phyloP scores from a whole-genome alignment of 768 basidiomycete species.

The Mycena belliarum region DNA sequence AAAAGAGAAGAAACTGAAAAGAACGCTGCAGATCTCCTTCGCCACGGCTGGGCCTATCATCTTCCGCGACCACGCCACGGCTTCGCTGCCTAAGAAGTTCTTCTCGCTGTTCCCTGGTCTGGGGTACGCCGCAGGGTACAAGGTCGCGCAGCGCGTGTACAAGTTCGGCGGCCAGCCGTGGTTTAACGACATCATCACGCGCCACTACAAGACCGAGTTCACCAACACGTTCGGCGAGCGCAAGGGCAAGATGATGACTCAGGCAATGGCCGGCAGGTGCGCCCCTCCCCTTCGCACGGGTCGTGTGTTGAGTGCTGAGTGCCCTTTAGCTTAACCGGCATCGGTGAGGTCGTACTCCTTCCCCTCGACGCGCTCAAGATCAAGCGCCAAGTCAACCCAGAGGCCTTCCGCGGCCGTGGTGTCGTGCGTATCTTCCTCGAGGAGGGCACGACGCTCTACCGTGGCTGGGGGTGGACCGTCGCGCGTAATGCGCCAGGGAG shows the following conservation, averaged over 20 bases:
- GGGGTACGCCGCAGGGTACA: slow-evolving; percentile 98
- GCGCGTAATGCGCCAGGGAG: slow-evolving; percentile 95
- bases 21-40: slow-evolving; percentile 54
- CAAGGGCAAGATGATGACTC: slow-evolving; percentile 94
- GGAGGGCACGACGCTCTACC: slow-evolving; percentile 89
- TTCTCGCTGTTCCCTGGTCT: slow-evolving; percentile 96
- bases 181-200: slow-evolving; percentile 90
- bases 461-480: slow-evolving; percentile 99
- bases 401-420: slow-evolving; percentile 95
- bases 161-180: slow-evolving; percentile 99
- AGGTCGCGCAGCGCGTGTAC: slow-evolving; percentile 90
- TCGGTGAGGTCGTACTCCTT: slow-evolving; percentile 97
- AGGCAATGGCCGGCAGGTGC: slow-evolving; percentile 91
- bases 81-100: slow-evolving; percentile 66
- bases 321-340: slow-evolving; percentile 63
- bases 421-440: slow-evolving; percentile 87
- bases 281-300: slow-evolving; percentile 20
- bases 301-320: slow-evolving; percentile 2
- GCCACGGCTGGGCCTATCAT: slow-evolving; percentile 72
- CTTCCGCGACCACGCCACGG: slow-evolving; percentile 81
- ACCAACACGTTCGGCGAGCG: slow-evolving; percentile 88
- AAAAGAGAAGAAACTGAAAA: not conserved
- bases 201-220: slow-evolving; percentile 80
- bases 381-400: slow-evolving; percentile 97
- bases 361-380: slow-evolving; percentile 97